Conservation (phyloP, 495 filamentous ascomycete genomes). For the Daldinia concentrica region DNA sequence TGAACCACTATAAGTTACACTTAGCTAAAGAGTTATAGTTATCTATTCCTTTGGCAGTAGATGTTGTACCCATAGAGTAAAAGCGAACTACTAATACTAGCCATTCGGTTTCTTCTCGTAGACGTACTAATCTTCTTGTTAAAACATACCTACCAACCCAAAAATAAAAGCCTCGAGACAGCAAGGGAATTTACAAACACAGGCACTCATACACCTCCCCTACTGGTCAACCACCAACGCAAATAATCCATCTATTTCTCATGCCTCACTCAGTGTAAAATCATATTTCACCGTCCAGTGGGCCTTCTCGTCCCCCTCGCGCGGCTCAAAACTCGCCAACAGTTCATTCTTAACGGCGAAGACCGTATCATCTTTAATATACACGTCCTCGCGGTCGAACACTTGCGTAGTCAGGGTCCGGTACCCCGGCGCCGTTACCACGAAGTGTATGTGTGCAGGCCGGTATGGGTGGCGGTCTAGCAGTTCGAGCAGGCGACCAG, state of each 20-base stretch:
- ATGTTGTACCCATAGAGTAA: not conserved
- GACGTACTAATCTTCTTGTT: not conserved
- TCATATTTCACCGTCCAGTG: constrained; percentile 67
- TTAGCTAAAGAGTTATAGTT: no score
- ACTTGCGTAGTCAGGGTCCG: constrained; percentile 75
- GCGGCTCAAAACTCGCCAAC: constrained; percentile 70
- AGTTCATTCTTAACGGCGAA: constrained; percentile 83
- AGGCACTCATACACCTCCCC: no score
- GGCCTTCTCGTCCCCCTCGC: constrained; percentile 67
- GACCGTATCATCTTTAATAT: constrained; percentile 72
- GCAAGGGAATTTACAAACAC: not conserved
- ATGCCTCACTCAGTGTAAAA: constrained; percentile 54
- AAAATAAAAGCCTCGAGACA: not conserved
- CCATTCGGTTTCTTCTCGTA: not conserved
- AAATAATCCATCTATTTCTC: not conserved
- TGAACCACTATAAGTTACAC: no score
- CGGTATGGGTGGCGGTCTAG: constrained; percentile 75
- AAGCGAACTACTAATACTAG: not conserved
- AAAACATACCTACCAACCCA: not conserved
- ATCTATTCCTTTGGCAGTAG: not conserved
- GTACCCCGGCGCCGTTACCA: constrained; percentile 58
- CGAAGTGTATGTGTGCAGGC: constrained; percentile 82
- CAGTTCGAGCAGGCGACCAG: constrained; percentile 59
- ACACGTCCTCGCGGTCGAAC: constrained; percentile 71
- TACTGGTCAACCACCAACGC: not conserved